These are phyloP conservation scores for Acrocalymma vagum DNA, from an alignment of 2,329 filamentous ascomycete genomes.

Conservation along the genomic window DNA sequence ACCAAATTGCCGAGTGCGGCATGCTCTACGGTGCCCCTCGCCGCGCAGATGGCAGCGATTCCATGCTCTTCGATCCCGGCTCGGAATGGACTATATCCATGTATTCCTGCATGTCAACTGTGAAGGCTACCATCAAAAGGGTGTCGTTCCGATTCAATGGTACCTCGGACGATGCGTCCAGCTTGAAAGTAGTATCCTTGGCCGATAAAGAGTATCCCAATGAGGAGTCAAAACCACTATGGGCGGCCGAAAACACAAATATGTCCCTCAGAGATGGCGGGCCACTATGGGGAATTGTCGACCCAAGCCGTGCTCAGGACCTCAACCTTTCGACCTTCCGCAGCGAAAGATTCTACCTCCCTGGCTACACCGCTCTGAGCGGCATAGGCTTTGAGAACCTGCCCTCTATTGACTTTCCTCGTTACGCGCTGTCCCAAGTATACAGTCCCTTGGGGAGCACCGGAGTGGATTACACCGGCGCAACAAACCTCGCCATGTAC, in stretches of 20 bases:
- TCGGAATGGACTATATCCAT: slow-evolving; percentile 53
- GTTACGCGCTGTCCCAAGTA: slow-evolving; percentile 26
- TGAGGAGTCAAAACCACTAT: slow-evolving; percentile 41
- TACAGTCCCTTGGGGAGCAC: slow-evolving; percentile 11
- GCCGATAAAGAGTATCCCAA: slow-evolving; percentile 47
- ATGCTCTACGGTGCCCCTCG: slow-evolving; percentile 51
- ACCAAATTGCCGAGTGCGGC: slow-evolving; percentile 51
- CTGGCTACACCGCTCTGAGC: slow-evolving; percentile 29
- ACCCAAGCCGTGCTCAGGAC: slow-evolving; percentile 32
- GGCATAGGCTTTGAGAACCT: slow-evolving; percentile 35
- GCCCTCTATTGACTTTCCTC: slow-evolving; percentile 44
- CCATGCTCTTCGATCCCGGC: slow-evolving; percentile 48
- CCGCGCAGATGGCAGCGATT: slow-evolving; percentile 41
- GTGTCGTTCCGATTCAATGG: slow-evolving; percentile 53
- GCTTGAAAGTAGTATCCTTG: slow-evolving; percentile 46
- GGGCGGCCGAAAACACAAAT: slow-evolving; percentile 49
- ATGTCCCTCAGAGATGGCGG: slow-evolving; percentile 25
- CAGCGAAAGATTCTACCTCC: slow-evolving; percentile 40
- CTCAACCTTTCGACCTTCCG: slow-evolving; percentile 45
- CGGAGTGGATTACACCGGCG: slow-evolving; percentile 45
- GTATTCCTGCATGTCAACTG: slow-evolving; percentile 53
- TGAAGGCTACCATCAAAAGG: slow-evolving; percentile 55
- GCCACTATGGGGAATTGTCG: slow-evolving; percentile 54
- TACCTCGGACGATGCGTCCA: slow-evolving; percentile 41
- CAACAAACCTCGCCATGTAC: slow-evolving; percentile 51